phyloP scores from a whole-genome alignment of 306 rosid species.

The Vicia faba region DNA sequence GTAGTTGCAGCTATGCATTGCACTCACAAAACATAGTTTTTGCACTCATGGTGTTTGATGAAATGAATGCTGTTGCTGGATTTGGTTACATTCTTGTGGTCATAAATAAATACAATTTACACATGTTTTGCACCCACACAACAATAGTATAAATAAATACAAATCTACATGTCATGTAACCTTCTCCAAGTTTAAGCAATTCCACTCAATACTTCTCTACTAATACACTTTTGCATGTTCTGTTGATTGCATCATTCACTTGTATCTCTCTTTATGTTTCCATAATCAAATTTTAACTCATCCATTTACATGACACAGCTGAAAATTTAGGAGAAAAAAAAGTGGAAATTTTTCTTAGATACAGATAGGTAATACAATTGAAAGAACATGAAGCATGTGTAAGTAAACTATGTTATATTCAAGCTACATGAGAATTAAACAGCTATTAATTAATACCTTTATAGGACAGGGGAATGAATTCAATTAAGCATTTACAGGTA shows the following conservation, averaged over 20 bases:
- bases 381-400: slow-evolving; percentile 43
- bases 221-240: not conserved
- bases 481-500: slow-evolving; percentile 80
- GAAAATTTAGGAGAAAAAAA: not conserved
- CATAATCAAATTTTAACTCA: not conserved
- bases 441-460: slow-evolving; percentile 33
- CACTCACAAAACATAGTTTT: not conserved
- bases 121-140: not conserved
- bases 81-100: not conserved
- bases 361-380: slow-evolving; percentile 44
- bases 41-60: not conserved
- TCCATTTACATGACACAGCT: not conserved
- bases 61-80: not conserved
- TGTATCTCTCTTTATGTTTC: not conserved
- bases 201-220: slow-evolving; percentile 9
- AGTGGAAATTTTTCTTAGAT: slow-evolving; percentile 33
- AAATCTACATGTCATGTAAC: not conserved
- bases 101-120: not conserved
- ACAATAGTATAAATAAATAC: not conserved
- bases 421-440: not conserved
- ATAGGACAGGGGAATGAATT: slow-evolving; percentile 28
- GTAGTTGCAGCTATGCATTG: no score
- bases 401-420: slow-evolving; percentile 37
- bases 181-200: not conserved
- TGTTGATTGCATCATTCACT: not conserved